These are phyloP conservation scores for Sisymbrium irio DNA, from an alignment of 345 rosid genomes.

Conservation along the genomic window DNA sequence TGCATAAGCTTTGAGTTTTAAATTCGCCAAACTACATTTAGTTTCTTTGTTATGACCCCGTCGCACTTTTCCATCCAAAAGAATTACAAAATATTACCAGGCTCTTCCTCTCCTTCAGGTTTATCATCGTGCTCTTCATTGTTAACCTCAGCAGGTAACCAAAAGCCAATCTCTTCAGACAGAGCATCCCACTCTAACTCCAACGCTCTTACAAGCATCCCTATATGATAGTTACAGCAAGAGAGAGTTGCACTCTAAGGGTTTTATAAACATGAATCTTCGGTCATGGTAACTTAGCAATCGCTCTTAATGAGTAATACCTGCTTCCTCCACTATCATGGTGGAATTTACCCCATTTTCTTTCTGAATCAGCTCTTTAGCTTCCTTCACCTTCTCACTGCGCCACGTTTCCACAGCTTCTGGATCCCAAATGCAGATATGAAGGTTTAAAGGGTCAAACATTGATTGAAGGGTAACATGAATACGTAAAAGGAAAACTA, in stretches of 20 bases:
- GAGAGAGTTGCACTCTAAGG: background rate
- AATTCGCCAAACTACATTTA: background rate
- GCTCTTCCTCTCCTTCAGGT: slow-evolving; percentile 72
- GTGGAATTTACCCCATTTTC: slow-evolving; percentile 48
- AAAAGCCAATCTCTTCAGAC: slow-evolving; percentile 82
- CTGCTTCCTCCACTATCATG: slow-evolving; percentile 64
- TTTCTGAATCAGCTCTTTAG: slow-evolving; percentile 47
- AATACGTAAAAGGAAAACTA: slow-evolving; percentile 3
- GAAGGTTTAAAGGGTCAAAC: slow-evolving; percentile 10
- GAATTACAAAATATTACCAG: slow-evolving; percentile 44
- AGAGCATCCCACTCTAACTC: slow-evolving; percentile 75
- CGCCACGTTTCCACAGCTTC: slow-evolving; percentile 93
- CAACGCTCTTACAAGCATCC: slow-evolving; percentile 65
- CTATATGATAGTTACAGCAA: slow-evolving; percentile 35
- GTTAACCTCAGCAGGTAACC: slow-evolving; percentile 71
- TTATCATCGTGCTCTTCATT: slow-evolving; percentile 84
- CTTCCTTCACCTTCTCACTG: slow-evolving; percentile 68
- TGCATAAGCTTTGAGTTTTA: slow-evolving; percentile 11
- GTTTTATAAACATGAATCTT: background rate
- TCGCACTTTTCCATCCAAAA: background rate
- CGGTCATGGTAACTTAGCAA: slow-evolving; percentile 2
- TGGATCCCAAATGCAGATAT: slow-evolving; percentile 41
- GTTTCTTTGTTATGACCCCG: background rate
- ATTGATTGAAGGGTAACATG: slow-evolving; percentile 2
- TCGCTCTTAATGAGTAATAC: slow-evolving; percentile 36